A percentile compares a stretch with the other conserved stretches of the same genome.
Conservation (phyloP, 208 protist species). For the Wallacemonas sp. region DNA sequence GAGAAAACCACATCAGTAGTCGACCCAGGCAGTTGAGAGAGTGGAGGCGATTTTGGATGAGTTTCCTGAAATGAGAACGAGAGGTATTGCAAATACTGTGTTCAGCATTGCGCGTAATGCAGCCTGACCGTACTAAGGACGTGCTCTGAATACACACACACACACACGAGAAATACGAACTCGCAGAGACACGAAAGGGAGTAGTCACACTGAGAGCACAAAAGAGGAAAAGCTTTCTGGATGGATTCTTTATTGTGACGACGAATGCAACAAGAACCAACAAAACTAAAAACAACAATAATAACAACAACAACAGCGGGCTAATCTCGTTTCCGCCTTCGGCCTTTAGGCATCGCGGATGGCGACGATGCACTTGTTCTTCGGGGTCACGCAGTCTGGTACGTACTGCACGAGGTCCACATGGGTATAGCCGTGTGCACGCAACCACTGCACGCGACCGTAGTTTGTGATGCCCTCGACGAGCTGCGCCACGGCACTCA, state of each 20-base stretch:
- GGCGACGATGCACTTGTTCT: conserved; percentile 53
- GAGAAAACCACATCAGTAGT: too few relatives aligned
- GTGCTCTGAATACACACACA: too few relatives aligned
- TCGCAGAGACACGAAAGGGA: too few relatives aligned
- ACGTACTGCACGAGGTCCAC: conserved; percentile 30
- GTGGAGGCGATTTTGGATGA: too few relatives aligned
- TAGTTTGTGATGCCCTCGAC: conserved; percentile 39
- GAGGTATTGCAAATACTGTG: too few relatives aligned
- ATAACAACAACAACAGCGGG: background rate
- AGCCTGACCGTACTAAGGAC: too few relatives aligned
- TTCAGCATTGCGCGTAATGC: too few relatives aligned
- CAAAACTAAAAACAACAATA: background rate
- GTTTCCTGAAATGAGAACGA: too few relatives aligned
- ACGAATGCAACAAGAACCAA: background rate
- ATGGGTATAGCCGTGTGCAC: conserved; percentile 22
- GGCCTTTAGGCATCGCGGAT: conserved; percentile 13
- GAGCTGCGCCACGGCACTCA: conserved; percentile 27
- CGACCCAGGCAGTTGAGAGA: too few relatives aligned
- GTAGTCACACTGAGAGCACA: too few relatives aligned
- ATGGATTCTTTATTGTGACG: too few relatives aligned
- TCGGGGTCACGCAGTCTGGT: conserved; percentile 46
- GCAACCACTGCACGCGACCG: conserved; percentile 40
- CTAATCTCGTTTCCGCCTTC: background rate
- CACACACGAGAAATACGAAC: too few relatives aligned
- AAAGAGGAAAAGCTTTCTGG: background rate